phyloP scores from a whole-genome alignment of 2,329 filamentous ascomycete genomes.

The Mycosphaerella sp. region DNA sequence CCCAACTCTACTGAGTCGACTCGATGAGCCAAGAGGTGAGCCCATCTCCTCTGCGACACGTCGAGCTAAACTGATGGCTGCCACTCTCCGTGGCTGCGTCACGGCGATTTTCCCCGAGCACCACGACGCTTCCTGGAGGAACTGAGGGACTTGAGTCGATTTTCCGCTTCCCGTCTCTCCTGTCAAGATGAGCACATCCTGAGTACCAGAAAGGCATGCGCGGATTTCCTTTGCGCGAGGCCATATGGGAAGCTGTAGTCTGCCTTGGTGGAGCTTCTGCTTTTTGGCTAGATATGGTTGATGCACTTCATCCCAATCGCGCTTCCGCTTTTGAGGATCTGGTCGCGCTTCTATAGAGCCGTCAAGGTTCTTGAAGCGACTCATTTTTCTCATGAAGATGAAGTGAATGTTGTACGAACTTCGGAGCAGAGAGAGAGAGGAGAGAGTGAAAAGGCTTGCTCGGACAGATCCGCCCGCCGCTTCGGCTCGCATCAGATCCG shows the following conservation, averaged over 20 bases:
- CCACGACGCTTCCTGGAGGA: constrained; percentile 73
- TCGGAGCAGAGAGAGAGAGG: neutral
- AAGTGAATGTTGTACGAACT: neutral
- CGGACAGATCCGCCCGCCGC: neutral
- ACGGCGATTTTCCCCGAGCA: constrained; percentile 82
- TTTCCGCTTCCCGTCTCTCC: constrained; percentile 97
- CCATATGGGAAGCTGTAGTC: constrained; percentile 25
- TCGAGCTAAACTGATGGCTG: constrained; percentile 81
- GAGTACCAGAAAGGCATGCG: constrained; percentile 46
- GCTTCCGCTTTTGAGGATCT: constrained; percentile 9
- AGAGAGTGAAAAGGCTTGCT: neutral
- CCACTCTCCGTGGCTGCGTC: constrained; percentile 88
- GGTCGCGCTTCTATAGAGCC: constrained; percentile 6
- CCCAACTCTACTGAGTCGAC: constrained; percentile 62
- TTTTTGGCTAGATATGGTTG: constrained; percentile 4
- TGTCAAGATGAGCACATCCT: constrained; percentile 73
- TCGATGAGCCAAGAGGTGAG: constrained; percentile 53
- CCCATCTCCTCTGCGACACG: constrained; percentile 82
- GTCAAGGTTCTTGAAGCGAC: constrained; percentile 7
- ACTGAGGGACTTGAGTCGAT: constrained; percentile 93
- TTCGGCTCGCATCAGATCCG: neutral
- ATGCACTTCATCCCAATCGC: neutral
- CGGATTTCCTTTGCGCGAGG: constrained; percentile 64
- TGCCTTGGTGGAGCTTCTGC: constrained; percentile 9
- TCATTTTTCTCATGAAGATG: neutral